These are phyloP conservation scores for Bocquillonia castaneifolia DNA, from an alignment of 441 rosid genomes.

Conservation along the genomic window DNA sequence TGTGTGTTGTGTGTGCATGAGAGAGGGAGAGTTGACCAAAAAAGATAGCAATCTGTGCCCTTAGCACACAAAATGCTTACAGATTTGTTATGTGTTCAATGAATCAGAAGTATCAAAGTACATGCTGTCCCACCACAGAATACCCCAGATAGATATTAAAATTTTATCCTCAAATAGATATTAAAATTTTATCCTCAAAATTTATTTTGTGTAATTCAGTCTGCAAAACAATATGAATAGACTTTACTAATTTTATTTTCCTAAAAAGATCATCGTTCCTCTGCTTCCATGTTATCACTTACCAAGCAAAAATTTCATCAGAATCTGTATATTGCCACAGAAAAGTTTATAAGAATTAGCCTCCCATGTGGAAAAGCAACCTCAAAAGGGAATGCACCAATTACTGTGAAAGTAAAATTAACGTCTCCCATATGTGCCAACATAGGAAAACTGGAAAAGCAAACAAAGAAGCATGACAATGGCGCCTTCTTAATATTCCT, in stretches of 20 bases:
- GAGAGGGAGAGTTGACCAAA: not conserved
- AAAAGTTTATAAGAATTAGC: not conserved
- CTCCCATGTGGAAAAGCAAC: not conserved
- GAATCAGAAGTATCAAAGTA: not conserved
- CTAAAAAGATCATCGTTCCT: not conserved
- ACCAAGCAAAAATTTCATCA: not conserved
- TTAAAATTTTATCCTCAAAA: not conserved
- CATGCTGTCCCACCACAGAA: not conserved
- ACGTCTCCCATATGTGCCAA: not conserved
- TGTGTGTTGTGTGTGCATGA: no score
- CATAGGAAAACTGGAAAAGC: not conserved
- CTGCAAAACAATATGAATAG: not conserved
- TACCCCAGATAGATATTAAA: constrained; percentile 1
- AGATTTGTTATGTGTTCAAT: not conserved
- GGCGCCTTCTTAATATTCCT: not conserved
- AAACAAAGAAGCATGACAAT: not conserved
- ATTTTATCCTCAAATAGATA: no score
- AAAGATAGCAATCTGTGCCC: not conserved
- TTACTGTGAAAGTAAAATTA: not conserved
- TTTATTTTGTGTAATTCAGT: not conserved
- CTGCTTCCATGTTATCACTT: not conserved
- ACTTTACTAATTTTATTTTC: not conserved
- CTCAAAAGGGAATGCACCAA: not conserved
- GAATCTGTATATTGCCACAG: not conserved
- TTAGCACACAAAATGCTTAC: not conserved